These are phyloP conservation scores for Simplicillium aogashimaense DNA, from an alignment of 2,329 filamentous ascomycete genomes.

Conservation along the genomic window DNA sequence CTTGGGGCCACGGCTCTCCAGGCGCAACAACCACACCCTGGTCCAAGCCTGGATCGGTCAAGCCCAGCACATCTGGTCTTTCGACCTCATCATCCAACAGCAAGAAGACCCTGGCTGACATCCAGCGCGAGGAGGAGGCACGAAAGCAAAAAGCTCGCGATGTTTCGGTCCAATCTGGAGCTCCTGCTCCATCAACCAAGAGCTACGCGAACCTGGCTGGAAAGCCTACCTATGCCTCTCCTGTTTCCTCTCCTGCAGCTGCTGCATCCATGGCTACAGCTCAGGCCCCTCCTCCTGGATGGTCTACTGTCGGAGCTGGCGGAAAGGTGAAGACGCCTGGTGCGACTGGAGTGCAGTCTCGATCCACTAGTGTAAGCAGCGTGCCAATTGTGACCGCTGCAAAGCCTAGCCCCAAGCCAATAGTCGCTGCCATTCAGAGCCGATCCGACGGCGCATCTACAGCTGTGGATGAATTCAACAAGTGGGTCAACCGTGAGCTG, in stretches of 20 bases:
- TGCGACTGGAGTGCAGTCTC: slow-evolving; percentile 39
- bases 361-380: slow-evolving; percentile 31
- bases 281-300: slow-evolving; percentile 43
- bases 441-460: slow-evolving; percentile 15
- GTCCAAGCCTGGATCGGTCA: slow-evolving; percentile 50
- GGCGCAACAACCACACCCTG: slow-evolving; percentile 56
- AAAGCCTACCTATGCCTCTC: slow-evolving; percentile 43
- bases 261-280: slow-evolving; percentile 31
- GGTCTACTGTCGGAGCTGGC: slow-evolving; percentile 91
- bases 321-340: slow-evolving; percentile 79
- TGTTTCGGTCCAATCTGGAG: slow-evolving; percentile 34
- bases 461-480: slow-evolving; percentile 86
- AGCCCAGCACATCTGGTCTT: slow-evolving; percentile 17
- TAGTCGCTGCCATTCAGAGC: slow-evolving; percentile 27
- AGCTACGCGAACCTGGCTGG: slow-evolving; percentile 91
- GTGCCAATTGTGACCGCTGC: slow-evolving; percentile 28
- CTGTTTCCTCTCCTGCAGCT: slow-evolving; percentile 19
- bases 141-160: slow-evolving; percentile 68
- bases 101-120: slow-evolving; percentile 92
- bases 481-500: slow-evolving; percentile 79
- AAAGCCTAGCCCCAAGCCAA: slow-evolving; percentile 42
- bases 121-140: slow-evolving; percentile 90
- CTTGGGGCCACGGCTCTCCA: slow-evolving; percentile 76
- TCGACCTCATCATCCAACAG: slow-evolving; percentile 17
- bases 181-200: slow-evolving; percentile 54